Evolutionary conservation across 805 yeast genomes (phyloP).

Genomic region (Candida maesae): DNA sequence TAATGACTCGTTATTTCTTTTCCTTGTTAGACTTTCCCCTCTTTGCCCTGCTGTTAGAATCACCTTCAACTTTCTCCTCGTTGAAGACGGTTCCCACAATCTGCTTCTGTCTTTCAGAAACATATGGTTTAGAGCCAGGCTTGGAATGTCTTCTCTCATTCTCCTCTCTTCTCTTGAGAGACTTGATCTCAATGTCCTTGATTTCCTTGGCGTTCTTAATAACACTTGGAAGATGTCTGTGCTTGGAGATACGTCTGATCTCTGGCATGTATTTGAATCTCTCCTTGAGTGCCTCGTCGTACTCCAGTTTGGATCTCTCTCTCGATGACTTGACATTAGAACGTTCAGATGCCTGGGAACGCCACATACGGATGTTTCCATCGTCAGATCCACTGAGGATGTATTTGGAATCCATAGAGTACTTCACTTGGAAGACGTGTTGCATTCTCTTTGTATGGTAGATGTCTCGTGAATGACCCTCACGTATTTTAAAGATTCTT

Average conservation of each 20-base stretch:
- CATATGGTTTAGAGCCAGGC: conserved; percentile 52
- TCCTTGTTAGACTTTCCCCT: too few relatives aligned
- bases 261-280: conserved; percentile 96
- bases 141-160: conserved; percentile 80
- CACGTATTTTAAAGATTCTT: conserved; percentile 67
- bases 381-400: conserved; percentile 92
- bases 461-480: conserved; percentile 92
- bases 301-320: conserved; percentile 80
- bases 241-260: conserved; percentile 81
- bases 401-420: conserved; percentile 85
- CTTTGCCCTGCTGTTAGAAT: too few relatives aligned
- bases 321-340: conserved; percentile 75
- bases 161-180: conserved; percentile 75
- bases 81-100: conserved; percentile 76
- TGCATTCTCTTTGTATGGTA: conserved; percentile 99
- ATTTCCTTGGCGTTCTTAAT: conserved; percentile 88
- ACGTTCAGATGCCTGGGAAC: conserved; percentile 82
- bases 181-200: conserved; percentile 67
- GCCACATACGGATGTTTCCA: conserved; percentile 92
- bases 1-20: too few relatives aligned
- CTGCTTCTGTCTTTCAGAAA: conserved; percentile 81
- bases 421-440: conserved; percentile 79
- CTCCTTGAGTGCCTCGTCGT: conserved; percentile 87
- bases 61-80: conserved; percentile 29
- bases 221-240: conserved; percentile 85